Evolutionary conservation across 2,329 filamentous ascomycete species (phyloP).

Genomic region (Moelleriella libera): DNA sequence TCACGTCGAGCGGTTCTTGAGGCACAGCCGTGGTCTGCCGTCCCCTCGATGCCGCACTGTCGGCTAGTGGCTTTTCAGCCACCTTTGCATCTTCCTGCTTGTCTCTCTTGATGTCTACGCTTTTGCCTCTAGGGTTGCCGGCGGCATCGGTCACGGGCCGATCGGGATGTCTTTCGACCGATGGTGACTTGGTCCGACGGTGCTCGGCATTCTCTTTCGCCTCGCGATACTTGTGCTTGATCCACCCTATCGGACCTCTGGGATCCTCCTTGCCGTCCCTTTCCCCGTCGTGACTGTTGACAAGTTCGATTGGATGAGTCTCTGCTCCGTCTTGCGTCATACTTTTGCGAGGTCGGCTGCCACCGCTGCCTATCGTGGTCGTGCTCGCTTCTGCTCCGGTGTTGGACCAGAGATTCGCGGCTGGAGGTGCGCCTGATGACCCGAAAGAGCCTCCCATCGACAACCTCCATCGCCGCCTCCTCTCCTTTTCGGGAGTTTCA

Average conservation of each 20-base stretch:
- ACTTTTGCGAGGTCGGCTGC: conserved; percentile 32
- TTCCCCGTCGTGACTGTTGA: conserved; percentile 22
- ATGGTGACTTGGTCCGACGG: conserved; percentile 41
- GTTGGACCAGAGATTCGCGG: conserved; percentile 42
- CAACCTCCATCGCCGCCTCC: conserved; percentile 58
- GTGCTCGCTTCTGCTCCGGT: conserved; percentile 50
- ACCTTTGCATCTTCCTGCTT: neutral
- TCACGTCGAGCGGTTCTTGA: too few relatives aligned
- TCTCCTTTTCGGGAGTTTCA: conserved; percentile 47
- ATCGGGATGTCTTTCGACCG: conserved; percentile 18
- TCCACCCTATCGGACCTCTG: conserved; percentile 41
- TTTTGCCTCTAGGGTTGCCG: conserved; percentile 28
- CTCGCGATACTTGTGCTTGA: conserved; percentile 45
- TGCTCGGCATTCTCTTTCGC: conserved; percentile 42
- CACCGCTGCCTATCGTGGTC: conserved; percentile 52
- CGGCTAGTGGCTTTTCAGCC: too few relatives aligned
- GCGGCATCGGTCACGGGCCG: conserved; percentile 12
- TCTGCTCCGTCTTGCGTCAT: conserved; percentile 38
- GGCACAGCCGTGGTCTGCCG: too few relatives aligned
- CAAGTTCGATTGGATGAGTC: conserved; percentile 18
- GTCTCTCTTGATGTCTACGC: conserved; percentile 31
- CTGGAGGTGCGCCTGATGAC: conserved; percentile 26
- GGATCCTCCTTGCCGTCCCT: conserved; percentile 30
- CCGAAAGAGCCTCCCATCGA: conserved; percentile 34
- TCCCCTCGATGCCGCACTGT: too few relatives aligned